Evolutionary conservation across 1,139 yeast species (phyloP), one percentile per base, ranked within the genome.

Genomic region (Kurtzmaniella natalensis): DNA sequence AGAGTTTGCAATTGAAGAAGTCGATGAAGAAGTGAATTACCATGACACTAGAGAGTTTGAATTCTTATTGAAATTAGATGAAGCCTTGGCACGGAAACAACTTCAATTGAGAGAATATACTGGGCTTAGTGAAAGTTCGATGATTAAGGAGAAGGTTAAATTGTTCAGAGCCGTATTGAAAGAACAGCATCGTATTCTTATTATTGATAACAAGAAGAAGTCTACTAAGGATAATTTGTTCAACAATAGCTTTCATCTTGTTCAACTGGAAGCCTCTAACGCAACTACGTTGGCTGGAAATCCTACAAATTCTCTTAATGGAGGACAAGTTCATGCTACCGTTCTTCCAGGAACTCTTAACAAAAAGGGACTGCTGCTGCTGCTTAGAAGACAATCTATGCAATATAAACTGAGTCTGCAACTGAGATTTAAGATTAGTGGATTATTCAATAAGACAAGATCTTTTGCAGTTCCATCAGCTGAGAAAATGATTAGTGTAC

Each of bases 401-500:
- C 50, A 68, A 1, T 68, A 69, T 44, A 68, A 67, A 40, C 52
- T 70, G 4, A 59, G 48, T 38, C 47, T 62, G 2, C 48, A 67
- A 3, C 64, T 72, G 1, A 50, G 74, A 36, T 69, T 69, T 46
- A 69, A 68, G 41, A 61, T 69, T 6, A 59, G 70, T 41, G 74
- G 76, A 2, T 48, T 70, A 31, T 57, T 67, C 54, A 53, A 55
- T 32, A 68, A 67, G 36, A 43, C 68, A 5, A 53, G 70, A 28
- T 64, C 70, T 18, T 65, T 64, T n/a, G 25, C 28, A 4, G 46
- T 48, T 11, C 33, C 47, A 5, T 37, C 42, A 11, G 61, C 77
- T 3, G 88, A 81, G 34, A 70, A 75, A 37, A 55, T 74, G 2
- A 68, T 80, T 3, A 53, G 67, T 15, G 67, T 76, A 1, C 55